Conservation (phyloP, 2,329 filamentous ascomycete genomes). For the Fusarium kyushuense region DNA sequence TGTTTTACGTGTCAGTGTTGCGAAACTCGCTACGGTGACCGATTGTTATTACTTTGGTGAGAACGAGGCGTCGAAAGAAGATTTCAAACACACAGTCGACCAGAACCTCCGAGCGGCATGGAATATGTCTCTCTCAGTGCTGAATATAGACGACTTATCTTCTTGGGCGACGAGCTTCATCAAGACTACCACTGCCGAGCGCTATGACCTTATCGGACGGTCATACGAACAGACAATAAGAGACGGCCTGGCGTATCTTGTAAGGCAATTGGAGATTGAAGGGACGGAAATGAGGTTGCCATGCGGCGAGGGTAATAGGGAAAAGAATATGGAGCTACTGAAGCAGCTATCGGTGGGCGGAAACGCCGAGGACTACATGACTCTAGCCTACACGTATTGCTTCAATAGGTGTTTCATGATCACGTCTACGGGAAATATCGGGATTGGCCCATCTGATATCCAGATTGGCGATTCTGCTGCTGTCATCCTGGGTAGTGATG, state of each 20-base stretch:
- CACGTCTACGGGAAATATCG: not conserved
- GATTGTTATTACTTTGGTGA: not conserved
- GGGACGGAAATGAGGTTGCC: not conserved
- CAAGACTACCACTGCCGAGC: not conserved
- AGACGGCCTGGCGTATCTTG: not conserved
- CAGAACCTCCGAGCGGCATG: not conserved
- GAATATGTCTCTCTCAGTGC: not conserved
- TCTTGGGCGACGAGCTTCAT: not conserved
- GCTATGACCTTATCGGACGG: not conserved
- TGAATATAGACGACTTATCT: not conserved
- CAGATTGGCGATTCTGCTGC: not conserved
- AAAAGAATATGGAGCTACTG: not conserved
- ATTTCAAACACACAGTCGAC: not conserved
- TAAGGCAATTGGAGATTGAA: not conserved
- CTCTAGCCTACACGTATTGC: not conserved
- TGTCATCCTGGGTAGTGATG: not conserved
- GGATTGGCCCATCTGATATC: not conserved
- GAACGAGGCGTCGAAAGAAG: not conserved
- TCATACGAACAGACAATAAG: not conserved
- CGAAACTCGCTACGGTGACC: not conserved
- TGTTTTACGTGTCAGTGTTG: not conserved
- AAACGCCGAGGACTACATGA: not conserved
- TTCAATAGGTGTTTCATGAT: not conserved
- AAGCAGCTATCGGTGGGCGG: not conserved
- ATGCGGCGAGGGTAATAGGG: rapidly evolving